A percentile compares a stretch with the other conserved stretches of the same genome.
These are phyloP conservation scores for Teunomyces atbi DNA, from an alignment of 805 yeast species.

Conservation along the genomic window DNA sequence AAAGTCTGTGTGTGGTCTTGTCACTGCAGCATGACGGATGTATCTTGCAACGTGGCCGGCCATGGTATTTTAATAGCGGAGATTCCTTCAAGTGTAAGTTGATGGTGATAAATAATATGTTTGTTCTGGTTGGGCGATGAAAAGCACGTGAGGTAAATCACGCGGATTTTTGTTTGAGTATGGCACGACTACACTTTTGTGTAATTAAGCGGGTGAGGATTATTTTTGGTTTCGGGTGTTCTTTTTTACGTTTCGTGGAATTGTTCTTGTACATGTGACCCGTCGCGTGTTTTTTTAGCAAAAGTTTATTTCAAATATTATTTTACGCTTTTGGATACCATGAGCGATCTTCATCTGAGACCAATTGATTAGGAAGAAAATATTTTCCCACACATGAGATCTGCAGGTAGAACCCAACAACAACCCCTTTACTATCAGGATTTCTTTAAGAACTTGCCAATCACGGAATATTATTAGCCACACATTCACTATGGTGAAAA, in stretches of 20 bases:
- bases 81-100: background rate
- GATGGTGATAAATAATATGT: constrained; percentile 2
- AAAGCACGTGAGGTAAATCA: background rate
- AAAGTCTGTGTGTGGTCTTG: constrained; percentile 63
- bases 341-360: background rate
- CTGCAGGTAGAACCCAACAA: background rate
- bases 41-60: constrained; percentile 44
- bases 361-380: background rate
- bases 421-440: background rate
- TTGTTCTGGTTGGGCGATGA: constrained; percentile 8
- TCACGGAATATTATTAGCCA: background rate
- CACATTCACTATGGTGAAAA: background rate
- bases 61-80: constrained; percentile 21
- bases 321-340: background rate
- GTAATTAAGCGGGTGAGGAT: too few relatives aligned
- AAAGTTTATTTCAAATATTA: background rate
- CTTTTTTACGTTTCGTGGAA: too few relatives aligned
- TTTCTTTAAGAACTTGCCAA: background rate
- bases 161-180: background rate
- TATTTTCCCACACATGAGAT: background rate
- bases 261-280: background rate
- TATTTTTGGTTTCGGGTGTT: too few relatives aligned
- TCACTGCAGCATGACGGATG: constrained; percentile 58
- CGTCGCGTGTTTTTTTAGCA: background rate
- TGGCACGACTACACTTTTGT: background rate